Percentiles rank a stretch among this genome's conserved stretches.
Evolutionary conservation across 2,329 filamentous ascomycete genomes (phyloP).

Genomic region (Colletotrichum navitas): DNA sequence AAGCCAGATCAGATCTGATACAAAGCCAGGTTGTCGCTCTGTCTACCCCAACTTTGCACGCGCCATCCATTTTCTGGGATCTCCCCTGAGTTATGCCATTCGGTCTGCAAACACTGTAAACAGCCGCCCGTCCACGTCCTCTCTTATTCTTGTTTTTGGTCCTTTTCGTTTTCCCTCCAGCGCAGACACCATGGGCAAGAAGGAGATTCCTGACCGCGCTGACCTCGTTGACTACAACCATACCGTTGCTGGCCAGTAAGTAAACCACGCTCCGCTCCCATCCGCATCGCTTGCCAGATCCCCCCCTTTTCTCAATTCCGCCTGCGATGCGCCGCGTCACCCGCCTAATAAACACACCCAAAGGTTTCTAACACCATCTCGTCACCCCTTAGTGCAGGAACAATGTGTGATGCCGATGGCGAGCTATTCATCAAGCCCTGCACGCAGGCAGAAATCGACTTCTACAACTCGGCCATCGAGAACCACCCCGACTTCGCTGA

Average conservation of each 20-base stretch:
- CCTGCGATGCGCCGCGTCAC: slow-evolving; percentile 1
- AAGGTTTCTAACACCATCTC: slow-evolving; percentile 21
- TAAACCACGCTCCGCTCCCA: slow-evolving; percentile 44
- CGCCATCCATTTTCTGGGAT: slow-evolving; percentile 6
- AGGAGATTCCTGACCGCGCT: slow-evolving; percentile 65
- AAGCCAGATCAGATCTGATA: not conserved
- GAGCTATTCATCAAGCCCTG: slow-evolving; percentile 95
- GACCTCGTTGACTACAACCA: slow-evolving; percentile 78
- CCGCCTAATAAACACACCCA: too few relatives aligned
- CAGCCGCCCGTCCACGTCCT: not conserved
- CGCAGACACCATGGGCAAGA: slow-evolving; percentile 32
- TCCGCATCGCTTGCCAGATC: not conserved
- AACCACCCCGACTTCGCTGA: slow-evolving; percentile 80
- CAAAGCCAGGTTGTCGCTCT: not conserved
- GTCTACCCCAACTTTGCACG: slow-evolving; percentile 3
- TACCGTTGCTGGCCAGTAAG: slow-evolving; percentile 88
- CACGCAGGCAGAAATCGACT: slow-evolving; percentile 84
- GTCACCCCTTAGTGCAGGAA: slow-evolving; percentile 77
- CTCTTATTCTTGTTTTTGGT: not conserved
- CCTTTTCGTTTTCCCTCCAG: not conserved
- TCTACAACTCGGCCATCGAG: slow-evolving; percentile 81
- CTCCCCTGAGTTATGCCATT: slow-evolving; percentile 10
- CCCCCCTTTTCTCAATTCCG: slow-evolving; percentile 6
- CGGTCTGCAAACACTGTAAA: slow-evolving; percentile 10
- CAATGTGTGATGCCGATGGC: slow-evolving; percentile 85